Conservation (phyloP, 1,284 basidiomycete species). For the Vanrija pseudolonga region DNA sequence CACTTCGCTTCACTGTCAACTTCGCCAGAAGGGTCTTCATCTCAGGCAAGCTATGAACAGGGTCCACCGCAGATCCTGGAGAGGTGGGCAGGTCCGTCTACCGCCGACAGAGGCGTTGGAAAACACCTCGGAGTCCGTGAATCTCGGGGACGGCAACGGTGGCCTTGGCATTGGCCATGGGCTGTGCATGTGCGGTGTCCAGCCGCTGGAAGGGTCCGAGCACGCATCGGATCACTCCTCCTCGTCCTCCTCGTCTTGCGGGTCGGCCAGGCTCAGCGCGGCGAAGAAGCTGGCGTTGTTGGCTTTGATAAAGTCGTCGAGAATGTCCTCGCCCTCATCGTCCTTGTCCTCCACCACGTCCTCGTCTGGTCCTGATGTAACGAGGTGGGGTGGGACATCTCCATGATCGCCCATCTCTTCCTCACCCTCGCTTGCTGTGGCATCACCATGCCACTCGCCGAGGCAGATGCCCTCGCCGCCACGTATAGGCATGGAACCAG, state of each 20-base stretch:
- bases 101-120: too few species aligned
- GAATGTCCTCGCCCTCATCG: conserved; percentile 14
- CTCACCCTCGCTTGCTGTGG: conserved; percentile 40
- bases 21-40: too few species aligned
- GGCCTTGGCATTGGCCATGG: too few species aligned
- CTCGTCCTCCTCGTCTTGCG: not conserved
- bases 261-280: conserved; percentile 5
- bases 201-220: too few species aligned
- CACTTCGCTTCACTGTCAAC: too few species aligned
- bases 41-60: too few species aligned
- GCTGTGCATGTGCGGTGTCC: too few species aligned
- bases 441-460: not conserved
- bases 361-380: not conserved
- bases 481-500: not conserved
- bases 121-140: too few species aligned
- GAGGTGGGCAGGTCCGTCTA: too few species aligned
- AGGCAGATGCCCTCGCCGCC: conserved; percentile 9
- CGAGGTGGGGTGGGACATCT: conserved; percentile 4
- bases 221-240: not conserved
- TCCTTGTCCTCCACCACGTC: not conserved
- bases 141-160: too few species aligned
- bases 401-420: conserved; percentile 53
- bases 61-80: too few species aligned
- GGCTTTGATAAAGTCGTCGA: not conserved
- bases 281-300: conserved; percentile 16